Percentiles rank a stretch among this genome's conserved stretches.
Evolutionary conservation across 306 rosid genomes (phyloP).

Genomic region (Vicia faba): DNA sequence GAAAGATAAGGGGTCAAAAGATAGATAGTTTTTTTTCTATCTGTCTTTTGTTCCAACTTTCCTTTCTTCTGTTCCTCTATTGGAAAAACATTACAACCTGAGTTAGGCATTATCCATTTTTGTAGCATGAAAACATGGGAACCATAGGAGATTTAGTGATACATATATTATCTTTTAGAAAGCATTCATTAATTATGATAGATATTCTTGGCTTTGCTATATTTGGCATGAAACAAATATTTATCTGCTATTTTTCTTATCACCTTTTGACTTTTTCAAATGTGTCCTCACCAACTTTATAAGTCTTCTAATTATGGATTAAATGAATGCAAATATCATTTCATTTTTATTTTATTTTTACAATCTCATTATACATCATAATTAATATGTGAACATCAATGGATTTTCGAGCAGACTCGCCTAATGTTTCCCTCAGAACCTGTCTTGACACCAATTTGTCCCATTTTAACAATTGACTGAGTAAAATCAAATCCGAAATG

Average conservation of each 20-base stretch:
- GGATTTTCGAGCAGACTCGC: slow-evolving; percentile 54
- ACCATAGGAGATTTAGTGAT: slow-evolving; percentile 23
- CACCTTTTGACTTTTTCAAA: slow-evolving; percentile 45
- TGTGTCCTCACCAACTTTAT: slow-evolving; percentile 1
- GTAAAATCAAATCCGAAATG: slow-evolving; percentile 67
- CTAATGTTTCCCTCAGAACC: slow-evolving; percentile 62
- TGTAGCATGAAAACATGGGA: slow-evolving; percentile 52
- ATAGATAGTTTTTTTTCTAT: slow-evolving; percentile 36
- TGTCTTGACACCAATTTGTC: slow-evolving; percentile 77
- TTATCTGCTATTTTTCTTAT: not conserved
- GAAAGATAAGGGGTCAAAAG: slow-evolving; percentile 26
- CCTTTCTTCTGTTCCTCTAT: slow-evolving; percentile 37
- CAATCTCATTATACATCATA: not conserved
- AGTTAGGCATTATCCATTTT: slow-evolving; percentile 46
- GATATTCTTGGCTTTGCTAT: slow-evolving; percentile 33
- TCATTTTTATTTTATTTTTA: not conserved
- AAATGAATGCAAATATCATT: not conserved
- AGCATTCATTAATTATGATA: slow-evolving; percentile 15
- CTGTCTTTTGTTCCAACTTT: slow-evolving; percentile 29
- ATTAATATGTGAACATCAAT: slow-evolving; percentile 19
- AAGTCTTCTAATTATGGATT: slow-evolving; percentile 25
- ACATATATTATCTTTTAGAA: slow-evolving; percentile 27
- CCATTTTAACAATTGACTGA: slow-evolving; percentile 67
- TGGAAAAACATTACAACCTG: slow-evolving; percentile 21
- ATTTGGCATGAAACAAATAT: slow-evolving; percentile 19